Percentiles rank a stretch among this genome's conserved stretches.
phyloP scores from a whole-genome alignment of 2,329 filamentous ascomycete species.

The Stachybotrys elegans region DNA sequence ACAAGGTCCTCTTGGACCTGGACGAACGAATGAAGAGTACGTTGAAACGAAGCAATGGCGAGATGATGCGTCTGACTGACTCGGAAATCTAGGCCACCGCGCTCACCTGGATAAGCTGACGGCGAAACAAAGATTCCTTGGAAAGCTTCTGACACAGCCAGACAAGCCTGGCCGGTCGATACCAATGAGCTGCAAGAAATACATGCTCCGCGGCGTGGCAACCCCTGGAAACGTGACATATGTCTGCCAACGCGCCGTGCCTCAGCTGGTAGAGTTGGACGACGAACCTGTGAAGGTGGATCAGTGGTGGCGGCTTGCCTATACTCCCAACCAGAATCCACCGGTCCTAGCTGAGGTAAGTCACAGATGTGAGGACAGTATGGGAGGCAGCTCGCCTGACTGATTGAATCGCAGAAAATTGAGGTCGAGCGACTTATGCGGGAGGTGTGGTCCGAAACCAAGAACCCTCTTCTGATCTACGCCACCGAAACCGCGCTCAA shows the following conservation, averaged over 20 bases:
- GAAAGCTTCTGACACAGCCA: conserved; percentile 32
- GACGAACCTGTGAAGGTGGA: conserved; percentile 28
- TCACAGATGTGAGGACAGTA: neutral
- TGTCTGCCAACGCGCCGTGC: conserved; percentile 39
- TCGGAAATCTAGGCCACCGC: too few relatives aligned
- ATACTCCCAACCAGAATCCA: conserved; percentile 29
- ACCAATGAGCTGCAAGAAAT: conserved; percentile 39
- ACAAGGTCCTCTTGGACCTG: conserved; percentile 27
- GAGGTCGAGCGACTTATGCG: conserved; percentile 38
- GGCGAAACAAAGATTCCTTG: conserved; percentile 32
- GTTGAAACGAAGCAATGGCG: conserved; percentile 4
- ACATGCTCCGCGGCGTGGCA: conserved; percentile 47
- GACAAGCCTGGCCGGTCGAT: conserved; percentile 28
- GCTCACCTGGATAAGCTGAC: conserved; percentile 22
- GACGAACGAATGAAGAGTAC: conserved; percentile 29
- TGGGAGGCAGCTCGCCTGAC: conserved; percentile 10
- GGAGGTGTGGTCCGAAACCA: conserved; percentile 43
- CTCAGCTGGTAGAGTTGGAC: conserved; percentile 37
- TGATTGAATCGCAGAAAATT: conserved; percentile 35
- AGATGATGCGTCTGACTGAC: too few relatives aligned
- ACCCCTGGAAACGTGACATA: conserved; percentile 43
- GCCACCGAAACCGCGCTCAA: conserved; percentile 45
- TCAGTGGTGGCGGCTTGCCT: conserved; percentile 54
- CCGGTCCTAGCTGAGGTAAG: conserved; percentile 47
- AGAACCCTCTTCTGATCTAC: conserved; percentile 45